Percentiles rank a stretch among this genome's conserved stretches.
Conservation (phyloP, 805 yeast genomes). For the Isabelozyma heimii region DNA sequence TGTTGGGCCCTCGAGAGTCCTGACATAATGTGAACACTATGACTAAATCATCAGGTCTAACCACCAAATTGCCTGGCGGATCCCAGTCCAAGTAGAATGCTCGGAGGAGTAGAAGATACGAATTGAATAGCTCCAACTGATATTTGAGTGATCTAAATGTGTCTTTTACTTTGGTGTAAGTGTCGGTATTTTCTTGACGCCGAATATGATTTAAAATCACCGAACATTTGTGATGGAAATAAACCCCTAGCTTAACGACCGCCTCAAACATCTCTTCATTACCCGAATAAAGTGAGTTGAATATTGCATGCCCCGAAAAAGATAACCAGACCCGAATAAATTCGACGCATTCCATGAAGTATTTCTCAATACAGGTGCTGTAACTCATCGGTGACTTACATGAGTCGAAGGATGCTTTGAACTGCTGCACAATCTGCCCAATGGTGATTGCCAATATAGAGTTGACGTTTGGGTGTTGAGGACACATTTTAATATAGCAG, state of each 20-base stretch:
- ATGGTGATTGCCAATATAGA: slow-evolving; percentile 14
- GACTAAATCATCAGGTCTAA: neutral
- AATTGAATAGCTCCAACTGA: neutral
- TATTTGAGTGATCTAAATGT: neutral
- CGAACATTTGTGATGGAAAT: neutral
- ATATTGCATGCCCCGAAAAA: slow-evolving; percentile 14
- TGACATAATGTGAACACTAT: neutral
- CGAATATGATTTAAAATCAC: neutral
- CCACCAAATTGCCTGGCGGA: neutral
- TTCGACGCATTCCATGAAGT: neutral
- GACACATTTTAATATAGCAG: slow-evolving; percentile 6
- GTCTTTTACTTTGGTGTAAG: neutral
- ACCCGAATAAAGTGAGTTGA: slow-evolving; percentile 21
- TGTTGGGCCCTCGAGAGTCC: neutral
- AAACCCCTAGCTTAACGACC: neutral
- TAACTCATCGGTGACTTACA: neutral
- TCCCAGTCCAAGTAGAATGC: neutral
- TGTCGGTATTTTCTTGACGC: too few species aligned
- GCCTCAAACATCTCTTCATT: slow-evolving; percentile 26
- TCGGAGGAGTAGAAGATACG: neutral
- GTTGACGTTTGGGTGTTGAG: slow-evolving; percentile 19
- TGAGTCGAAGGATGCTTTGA: neutral
- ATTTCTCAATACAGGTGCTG: neutral
- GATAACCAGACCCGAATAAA: slow-evolving; percentile 15
- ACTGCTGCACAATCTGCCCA: slow-evolving; percentile 9